Percentiles rank a stretch among this genome's conserved stretches.
These are phyloP conservation scores for Litchi chinensis DNA, from an alignment of 345 rosid species.

Conservation along the genomic window DNA sequence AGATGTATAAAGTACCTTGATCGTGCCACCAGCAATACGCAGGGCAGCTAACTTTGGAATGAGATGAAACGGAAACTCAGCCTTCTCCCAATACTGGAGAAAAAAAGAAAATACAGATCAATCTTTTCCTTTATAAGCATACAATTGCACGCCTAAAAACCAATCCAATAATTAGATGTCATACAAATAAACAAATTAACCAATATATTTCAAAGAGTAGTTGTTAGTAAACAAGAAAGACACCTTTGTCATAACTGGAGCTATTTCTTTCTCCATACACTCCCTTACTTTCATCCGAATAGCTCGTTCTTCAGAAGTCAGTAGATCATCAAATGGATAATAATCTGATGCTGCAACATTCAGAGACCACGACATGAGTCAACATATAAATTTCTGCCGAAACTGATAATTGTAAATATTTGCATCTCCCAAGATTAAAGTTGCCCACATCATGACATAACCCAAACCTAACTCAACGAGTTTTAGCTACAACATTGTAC, in stretches of 20 bases:
- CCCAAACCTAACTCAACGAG: neutral
- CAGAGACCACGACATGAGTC: slow-evolving; percentile 2
- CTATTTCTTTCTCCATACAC: slow-evolving; percentile 92
- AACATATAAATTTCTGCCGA: neutral
- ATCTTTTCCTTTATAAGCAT: slow-evolving; percentile 2
- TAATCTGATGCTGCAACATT: slow-evolving; percentile 75
- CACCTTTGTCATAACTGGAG: slow-evolving; percentile 89
- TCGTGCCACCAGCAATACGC: slow-evolving; percentile 76
- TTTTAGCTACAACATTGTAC: neutral
- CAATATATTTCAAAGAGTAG: neutral
- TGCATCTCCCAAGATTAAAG: neutral
- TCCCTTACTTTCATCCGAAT: slow-evolving; percentile 65
- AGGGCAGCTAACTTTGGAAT: slow-evolving; percentile 76
- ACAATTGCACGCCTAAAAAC: neutral
- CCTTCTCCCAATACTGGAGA: slow-evolving; percentile 94
- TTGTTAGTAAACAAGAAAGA: slow-evolving; percentile 16
- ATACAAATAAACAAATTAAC: slow-evolving; percentile 3
- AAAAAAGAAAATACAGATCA: slow-evolving; percentile 9
- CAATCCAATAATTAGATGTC: neutral
- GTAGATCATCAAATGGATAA: slow-evolving; percentile 71
- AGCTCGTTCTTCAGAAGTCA: slow-evolving; percentile 79
- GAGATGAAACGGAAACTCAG: slow-evolving; percentile 86
- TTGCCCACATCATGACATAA: neutral
- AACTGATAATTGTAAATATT: neutral
- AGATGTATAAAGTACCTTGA: slow-evolving; percentile 57